A percentile compares a stretch with the other conserved stretches of the same genome.
phyloP scores from a whole-genome alignment of 805 yeast genomes.

The Millerago galiae region DNA sequence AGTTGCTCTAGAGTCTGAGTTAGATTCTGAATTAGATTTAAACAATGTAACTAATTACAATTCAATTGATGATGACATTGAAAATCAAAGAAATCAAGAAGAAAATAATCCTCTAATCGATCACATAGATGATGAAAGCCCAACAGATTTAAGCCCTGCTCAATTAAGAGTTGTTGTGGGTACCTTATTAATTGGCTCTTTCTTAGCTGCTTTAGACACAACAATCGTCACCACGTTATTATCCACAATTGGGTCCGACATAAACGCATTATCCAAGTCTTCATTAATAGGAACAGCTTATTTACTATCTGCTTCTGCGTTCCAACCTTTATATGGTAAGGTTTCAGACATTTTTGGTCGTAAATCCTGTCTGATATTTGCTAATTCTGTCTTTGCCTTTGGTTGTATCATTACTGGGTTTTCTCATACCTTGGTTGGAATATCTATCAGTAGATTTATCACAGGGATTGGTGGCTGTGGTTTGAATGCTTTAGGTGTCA shows the following conservation, averaged over 20 bases:
- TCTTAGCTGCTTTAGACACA: constrained; percentile 54
- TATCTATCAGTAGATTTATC: constrained; percentile 53
- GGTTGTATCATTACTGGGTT: constrained; percentile 38
- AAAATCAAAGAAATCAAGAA: constrained; percentile 1
- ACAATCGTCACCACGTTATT: constrained; percentile 60
- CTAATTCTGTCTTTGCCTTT: constrained; percentile 32
- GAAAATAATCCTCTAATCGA: neutral
- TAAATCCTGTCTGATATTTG: constrained; percentile 34
- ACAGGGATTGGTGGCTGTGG: constrained; percentile 93
- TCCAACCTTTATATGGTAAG: constrained; percentile 62
- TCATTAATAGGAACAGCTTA: constrained; percentile 68
- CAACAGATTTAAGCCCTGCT: neutral
- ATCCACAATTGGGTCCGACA: constrained; percentile 58
- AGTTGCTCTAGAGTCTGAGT: constrained; percentile 1
- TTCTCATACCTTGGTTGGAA: constrained; percentile 15
- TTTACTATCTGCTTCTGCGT: constrained; percentile 54
- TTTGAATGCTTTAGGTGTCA: constrained; percentile 60
- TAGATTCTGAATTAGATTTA: constrained; percentile 1
- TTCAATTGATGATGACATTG: constrained; percentile 1
- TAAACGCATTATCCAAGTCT: constrained; percentile 52
- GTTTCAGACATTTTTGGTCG: constrained; percentile 62
- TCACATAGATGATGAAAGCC: neutral
- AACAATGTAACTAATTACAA: constrained; percentile 4
- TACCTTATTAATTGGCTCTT: constrained; percentile 37
- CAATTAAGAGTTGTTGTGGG: constrained; percentile 23